Conservation (phyloP, 2,329 filamentous ascomycete species). For the Epichloe elymi region DNA sequence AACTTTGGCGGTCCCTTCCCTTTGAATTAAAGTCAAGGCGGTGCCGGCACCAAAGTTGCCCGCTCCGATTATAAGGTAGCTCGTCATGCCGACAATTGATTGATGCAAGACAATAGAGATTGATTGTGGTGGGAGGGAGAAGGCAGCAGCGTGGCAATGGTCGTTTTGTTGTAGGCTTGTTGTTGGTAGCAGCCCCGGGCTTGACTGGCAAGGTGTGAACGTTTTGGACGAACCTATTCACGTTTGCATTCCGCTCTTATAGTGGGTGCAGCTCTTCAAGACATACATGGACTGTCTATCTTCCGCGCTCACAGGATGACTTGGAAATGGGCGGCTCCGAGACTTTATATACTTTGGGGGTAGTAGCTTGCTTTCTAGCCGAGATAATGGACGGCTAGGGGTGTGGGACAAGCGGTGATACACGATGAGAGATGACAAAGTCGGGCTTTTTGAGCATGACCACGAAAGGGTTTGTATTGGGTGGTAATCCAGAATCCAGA, state of each 20-base stretch:
- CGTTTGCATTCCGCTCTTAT: neutral
- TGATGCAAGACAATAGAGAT: too few relatives aligned
- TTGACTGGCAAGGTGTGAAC: neutral
- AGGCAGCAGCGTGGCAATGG: too few relatives aligned
- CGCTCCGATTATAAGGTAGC: slow-evolving; percentile 26
- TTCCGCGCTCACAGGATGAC: neutral
- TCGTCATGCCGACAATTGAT: slow-evolving; percentile 4
- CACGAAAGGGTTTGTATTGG: too few relatives aligned
- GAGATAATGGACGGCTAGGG: neutral
- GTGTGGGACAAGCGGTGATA: neutral
- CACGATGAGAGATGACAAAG: neutral
- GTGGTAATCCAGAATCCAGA: too few relatives aligned
- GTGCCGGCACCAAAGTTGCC: slow-evolving; percentile 32
- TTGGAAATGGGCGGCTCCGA: slow-evolving; percentile 1
- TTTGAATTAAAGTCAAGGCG: slow-evolving; percentile 21
- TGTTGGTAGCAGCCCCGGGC: neutral
- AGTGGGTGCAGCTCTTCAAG: neutral
- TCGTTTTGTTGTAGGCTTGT: too few relatives aligned
- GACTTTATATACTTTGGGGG: slow-evolving; percentile 8
- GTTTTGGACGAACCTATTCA: neutral
- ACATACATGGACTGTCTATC: neutral
- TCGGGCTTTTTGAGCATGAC: neutral
- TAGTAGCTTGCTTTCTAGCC: neutral
- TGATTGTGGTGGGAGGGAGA: too few relatives aligned
- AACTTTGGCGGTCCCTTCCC: slow-evolving; percentile 16